phyloP scores from a whole-genome alignment of 2,329 filamentous ascomycete genomes.

The Ophiocordyceps camponoti-rufipedis region DNA sequence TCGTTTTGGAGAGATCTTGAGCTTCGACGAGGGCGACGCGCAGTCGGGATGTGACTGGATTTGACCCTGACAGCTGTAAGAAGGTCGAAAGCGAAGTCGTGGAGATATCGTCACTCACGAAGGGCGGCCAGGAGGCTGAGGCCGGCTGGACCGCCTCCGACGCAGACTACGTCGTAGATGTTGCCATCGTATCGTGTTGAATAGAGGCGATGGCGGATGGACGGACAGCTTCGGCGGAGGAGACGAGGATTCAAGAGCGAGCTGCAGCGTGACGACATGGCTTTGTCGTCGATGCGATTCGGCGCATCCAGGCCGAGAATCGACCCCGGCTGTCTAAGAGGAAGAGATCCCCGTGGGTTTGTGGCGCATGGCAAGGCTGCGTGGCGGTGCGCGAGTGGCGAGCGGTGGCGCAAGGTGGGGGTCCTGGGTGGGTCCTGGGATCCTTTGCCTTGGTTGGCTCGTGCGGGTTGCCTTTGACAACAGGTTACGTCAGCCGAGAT shows the following conservation, averaged over 20 bases:
- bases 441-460: neutral
- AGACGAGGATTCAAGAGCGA: slow-evolving; percentile 13
- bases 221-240: slow-evolving; percentile 29
- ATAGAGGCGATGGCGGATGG: slow-evolving; percentile 21
- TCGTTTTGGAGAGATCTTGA: slow-evolving; percentile 59
- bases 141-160: slow-evolving; percentile 78
- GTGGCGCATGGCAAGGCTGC: neutral
- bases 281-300: neutral
- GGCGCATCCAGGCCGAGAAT: neutral
- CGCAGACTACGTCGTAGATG: slow-evolving; percentile 84
- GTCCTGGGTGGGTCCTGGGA: neutral
- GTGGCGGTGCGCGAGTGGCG: neutral
- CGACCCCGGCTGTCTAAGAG: neutral
- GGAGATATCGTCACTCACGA: slow-evolving; percentile 25
- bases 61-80: slow-evolving; percentile 42
- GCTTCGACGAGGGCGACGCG: slow-evolving; percentile 80
- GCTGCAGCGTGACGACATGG: slow-evolving; percentile 3
- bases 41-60: slow-evolving; percentile 55
- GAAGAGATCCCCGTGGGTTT: neutral
- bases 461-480: neutral
- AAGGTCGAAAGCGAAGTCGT: neutral
- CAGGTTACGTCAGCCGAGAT: neutral
- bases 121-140: slow-evolving; percentile 65
- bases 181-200: slow-evolving; percentile 31
- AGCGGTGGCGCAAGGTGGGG: neutral